These are phyloP conservation scores for Stephania cephalantha DNA, from an alignment of 164 flowering plant genomes.

Conservation along the genomic window DNA sequence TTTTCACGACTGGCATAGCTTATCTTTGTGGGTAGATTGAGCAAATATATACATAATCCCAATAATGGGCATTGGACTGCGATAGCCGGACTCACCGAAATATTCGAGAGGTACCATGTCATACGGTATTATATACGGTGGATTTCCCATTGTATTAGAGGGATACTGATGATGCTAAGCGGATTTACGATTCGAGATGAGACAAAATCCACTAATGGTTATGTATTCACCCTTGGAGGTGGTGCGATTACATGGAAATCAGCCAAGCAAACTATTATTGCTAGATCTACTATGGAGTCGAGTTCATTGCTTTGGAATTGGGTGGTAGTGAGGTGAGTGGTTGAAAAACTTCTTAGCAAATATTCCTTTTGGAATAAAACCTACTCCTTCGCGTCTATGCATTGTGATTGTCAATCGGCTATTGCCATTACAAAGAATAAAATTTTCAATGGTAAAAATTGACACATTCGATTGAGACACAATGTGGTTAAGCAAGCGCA, in stretches of 20 bases:
- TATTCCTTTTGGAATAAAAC: neutral
- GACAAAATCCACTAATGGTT: neutral
- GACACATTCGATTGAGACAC: neutral
- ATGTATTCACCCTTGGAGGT: neutral
- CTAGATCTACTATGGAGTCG: neutral
- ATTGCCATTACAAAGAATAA: neutral
- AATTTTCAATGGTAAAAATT: neutral
- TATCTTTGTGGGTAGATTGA: neutral
- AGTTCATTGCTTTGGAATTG: too few species aligned
- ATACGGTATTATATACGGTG: neutral
- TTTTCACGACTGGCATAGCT: neutral
- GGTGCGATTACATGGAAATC: neutral
- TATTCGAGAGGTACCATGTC: too few species aligned
- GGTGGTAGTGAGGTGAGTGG: too few species aligned
- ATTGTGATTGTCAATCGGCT: neutral
- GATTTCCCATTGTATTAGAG: neutral
- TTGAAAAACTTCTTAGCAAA: neutral
- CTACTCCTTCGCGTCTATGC: neutral
- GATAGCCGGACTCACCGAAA: too few species aligned
- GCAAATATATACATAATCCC: neutral
- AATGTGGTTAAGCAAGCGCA: neutral
- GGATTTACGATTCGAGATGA: neutral
- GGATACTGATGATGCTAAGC: conserved; percentile 1
- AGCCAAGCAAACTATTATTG: neutral
- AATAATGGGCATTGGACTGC: neutral